Evolutionary conservation across 2,329 filamentous ascomycete genomes (phyloP), one percentile per base, ranked within the genome.

Genomic region (Penicillium rolfsii): DNA sequence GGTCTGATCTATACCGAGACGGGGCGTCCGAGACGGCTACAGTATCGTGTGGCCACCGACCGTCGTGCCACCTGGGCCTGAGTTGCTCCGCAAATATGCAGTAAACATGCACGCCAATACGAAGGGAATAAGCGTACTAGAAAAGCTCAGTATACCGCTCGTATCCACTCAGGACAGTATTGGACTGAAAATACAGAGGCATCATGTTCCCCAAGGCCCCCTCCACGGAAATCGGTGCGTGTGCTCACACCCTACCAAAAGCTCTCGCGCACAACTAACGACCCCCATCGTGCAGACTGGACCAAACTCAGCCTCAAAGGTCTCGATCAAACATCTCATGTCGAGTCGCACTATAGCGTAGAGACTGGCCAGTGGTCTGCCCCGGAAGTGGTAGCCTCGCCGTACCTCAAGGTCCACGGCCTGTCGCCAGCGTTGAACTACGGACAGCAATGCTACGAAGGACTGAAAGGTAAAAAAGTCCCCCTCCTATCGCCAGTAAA

Each of bases 151-250:
- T 22, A 43, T 22, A 16, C 14, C 19, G 16, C 16, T 22, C 19
- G 40, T 43, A 43, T 43, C 40, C 40, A 43, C 16, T 43, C 40
- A 43, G 8, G 40, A 43, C 40, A 43, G 8, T 43, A 22, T 6
- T 43, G 14, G 40, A 43, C 40, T 22, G 7, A 43, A 43, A 43
- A 43, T 16, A 43, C 40, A 43, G 16, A 43, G 40, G 19, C 40
- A 43, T 43, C 40, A 43, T 43, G 40, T 43, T 43, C 40, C 40
- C 40, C 14, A 22, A 43, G 40, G 40, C 40, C 40, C 40, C 40
- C 40, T 43, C 40, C 40, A 43, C 40, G 40, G 40, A 43, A 43
- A 43, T 43, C 40, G 40, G 40, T 43, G 40, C 40, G 40, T 43
- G 16, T 35, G 33, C 33, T 35, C 6, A 35, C 40, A n/a, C 19